Percentiles rank a stretch among this genome's conserved stretches.
Evolutionary conservation across 257 asterid genomes (phyloP).

Genomic region (Scutellaria galericulata): DNA sequence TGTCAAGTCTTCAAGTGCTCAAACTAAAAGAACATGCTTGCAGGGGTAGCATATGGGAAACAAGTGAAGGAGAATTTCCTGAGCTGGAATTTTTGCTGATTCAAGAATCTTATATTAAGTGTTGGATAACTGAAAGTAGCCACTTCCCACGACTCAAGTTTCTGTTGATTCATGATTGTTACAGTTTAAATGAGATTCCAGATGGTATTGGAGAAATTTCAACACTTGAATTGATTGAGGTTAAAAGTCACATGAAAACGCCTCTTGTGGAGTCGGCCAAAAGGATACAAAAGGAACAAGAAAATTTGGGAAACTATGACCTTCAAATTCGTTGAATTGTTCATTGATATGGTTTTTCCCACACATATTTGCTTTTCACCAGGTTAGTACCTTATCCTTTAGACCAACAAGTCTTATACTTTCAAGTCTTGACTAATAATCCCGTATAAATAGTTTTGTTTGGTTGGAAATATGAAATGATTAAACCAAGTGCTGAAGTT

Average conservation of each 20-base stretch:
- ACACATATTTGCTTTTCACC: too few relatives aligned
- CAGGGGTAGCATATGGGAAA: slow-evolving; percentile 1
- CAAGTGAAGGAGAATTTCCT: slow-evolving; percentile 17
- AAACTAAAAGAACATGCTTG: background rate
- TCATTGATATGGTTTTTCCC: too few relatives aligned
- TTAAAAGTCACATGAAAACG: background rate
- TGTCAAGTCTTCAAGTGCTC: slow-evolving; percentile 22
- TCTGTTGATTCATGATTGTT: background rate
- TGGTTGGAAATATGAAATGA: too few relatives aligned
- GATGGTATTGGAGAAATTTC: slow-evolving; percentile 22
- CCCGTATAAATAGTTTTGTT: too few relatives aligned
- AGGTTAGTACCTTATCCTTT: too few relatives aligned
- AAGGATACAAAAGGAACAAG: slow-evolving; percentile 18
- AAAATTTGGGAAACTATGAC: background rate
- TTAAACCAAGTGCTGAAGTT: too few relatives aligned
- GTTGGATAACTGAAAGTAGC: slow-evolving; percentile 9
- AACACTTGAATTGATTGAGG: slow-evolving; percentile 23
- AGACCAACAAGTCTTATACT: too few relatives aligned
- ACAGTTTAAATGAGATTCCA: slow-evolving; percentile 1
- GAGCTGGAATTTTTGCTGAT: background rate
- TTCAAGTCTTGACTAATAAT: too few relatives aligned
- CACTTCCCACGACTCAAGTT: slow-evolving; percentile 31
- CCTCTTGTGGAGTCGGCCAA: slow-evolving; percentile 25
- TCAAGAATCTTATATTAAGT: background rate
- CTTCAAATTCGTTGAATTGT: background rate